Base-by-base conservation (phyloP, 345 rosid genomes). In the Eucalyptus rudis region DNA sequence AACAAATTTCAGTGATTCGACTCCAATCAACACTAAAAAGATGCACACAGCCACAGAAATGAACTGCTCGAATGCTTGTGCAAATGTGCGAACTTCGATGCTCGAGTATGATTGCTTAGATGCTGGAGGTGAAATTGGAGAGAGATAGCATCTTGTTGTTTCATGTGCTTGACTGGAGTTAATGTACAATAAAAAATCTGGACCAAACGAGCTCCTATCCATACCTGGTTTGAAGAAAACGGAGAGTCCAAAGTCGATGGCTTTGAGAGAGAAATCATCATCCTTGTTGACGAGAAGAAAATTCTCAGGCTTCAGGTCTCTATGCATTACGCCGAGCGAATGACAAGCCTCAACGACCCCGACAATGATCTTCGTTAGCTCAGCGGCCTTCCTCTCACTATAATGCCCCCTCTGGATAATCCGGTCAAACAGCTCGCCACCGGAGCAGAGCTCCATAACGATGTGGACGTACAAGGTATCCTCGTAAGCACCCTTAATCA, bases 271-370 rank as follows among this genome's bases (percentile, higher is more conserved):
- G 94, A 97, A 96, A 92, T 97, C 99, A 86, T 97, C 97, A 87
- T 97, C 99, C 93, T 94, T 97, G 92, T 97, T 95, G 88, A 97
- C 98, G 91, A 96, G 92, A 95, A 97, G 92, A 93, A 97, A 97
- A 88, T 97, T 97, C 93, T 97, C 99, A 2, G 99, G 99, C 94
- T 97, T 97, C 64, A 97, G 93, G 92, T 97, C 99, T 93, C 99
- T 93, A 90, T 97, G 99, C 99, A 97, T 97, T 90, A 97, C 99
- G 88, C 99, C 99, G 29, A 97, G 99, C 1, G 99, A 97, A 90
- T 97, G 99, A 76, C 99, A 97, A 45, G 98, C 95, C 95, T 96
- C 99, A 52, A 97, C 99, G 68, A 97, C 99, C 71, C 99, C 98
- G 6, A 95, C 99, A 87, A 96, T 96, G 66, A 97, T 97, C 93